Percentiles rank a stretch among this genome's conserved stretches.
These are phyloP conservation scores for Lepidium aucheri DNA, from an alignment of 345 rosid species.

Conservation along the genomic window DNA sequence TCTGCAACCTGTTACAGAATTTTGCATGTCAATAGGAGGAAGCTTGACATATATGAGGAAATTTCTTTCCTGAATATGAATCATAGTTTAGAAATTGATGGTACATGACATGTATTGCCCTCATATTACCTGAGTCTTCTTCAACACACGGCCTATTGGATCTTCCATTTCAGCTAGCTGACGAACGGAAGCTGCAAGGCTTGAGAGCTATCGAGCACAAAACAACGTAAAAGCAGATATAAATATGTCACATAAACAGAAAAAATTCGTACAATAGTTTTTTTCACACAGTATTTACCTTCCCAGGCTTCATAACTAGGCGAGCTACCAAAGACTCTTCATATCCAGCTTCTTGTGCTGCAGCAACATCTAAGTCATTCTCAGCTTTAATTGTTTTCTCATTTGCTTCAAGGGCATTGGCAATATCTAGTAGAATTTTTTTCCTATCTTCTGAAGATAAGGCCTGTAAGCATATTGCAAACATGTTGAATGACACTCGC, in stretches of 20 bases:
- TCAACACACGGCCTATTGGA: slow-evolving; percentile 70
- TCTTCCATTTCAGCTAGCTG: slow-evolving; percentile 94
- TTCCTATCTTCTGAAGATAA: slow-evolving; percentile 72
- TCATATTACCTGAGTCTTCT: slow-evolving; percentile 70
- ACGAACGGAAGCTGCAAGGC: slow-evolving; percentile 74
- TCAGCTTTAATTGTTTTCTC: slow-evolving; percentile 50
- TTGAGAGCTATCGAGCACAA: slow-evolving; percentile 44
- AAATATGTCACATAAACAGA: neutral
- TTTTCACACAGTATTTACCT: slow-evolving; percentile 35
- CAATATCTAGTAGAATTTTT: slow-evolving; percentile 64
- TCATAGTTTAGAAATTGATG: neutral
- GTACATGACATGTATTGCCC: neutral
- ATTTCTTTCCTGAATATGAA: neutral
- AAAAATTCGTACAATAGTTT: neutral
- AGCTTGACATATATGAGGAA: neutral
- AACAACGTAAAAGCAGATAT: neutral
- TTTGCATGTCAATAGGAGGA: neutral
- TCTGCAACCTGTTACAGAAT: slow-evolving; percentile 63
- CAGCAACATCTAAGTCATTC: slow-evolving; percentile 80
- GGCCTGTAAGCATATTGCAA: slow-evolving; percentile 45
- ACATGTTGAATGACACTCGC: neutral
- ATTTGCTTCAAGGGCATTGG: slow-evolving; percentile 80
- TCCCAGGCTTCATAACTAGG: slow-evolving; percentile 74
- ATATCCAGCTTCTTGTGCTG: slow-evolving; percentile 68
- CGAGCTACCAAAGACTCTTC: slow-evolving; percentile 76